Conservation (phyloP, 306 rosid species). For the Mucuna pruriens region DNA sequence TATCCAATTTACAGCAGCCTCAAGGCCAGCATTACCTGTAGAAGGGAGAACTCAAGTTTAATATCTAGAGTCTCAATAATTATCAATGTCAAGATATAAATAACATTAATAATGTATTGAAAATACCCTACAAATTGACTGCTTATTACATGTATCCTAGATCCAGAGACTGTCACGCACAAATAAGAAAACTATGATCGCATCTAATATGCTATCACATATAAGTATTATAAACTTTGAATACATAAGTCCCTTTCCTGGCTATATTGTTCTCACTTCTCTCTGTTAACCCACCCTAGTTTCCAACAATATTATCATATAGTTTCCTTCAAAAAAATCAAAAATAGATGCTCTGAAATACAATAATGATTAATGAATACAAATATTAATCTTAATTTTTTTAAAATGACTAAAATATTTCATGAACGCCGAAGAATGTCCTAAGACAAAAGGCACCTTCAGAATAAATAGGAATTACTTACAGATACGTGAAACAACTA, state of each 20-base stretch:
- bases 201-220: not conserved
- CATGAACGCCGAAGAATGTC: not conserved
- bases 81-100: constrained; percentile 7
- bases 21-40: constrained; percentile 81
- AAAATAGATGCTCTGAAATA: not conserved
- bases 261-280: not conserved
- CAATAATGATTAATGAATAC: not conserved
- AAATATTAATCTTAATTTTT: not conserved
- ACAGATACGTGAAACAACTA: not conserved
- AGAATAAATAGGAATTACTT: not conserved
- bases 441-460: not conserved
- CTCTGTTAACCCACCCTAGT: not conserved
- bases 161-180: constrained; percentile 17
- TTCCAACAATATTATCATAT: not conserved
- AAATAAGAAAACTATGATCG: constrained; percentile 3
- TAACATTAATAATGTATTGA: constrained; percentile 13
- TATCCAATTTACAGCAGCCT: constrained; percentile 91
- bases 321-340: not conserved
- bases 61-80: constrained; percentile 14
- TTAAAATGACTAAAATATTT: not conserved
- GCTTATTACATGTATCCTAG: constrained; percentile 25
- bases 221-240: not conserved
- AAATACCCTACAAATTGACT: constrained; percentile 16
- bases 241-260: not conserved
- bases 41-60: constrained; percentile 43